A percentile compares a stretch with the other conserved stretches of the same genome.
Conservation (phyloP, 495 filamentous ascomycete species). For the Tuber aestivum region DNA sequence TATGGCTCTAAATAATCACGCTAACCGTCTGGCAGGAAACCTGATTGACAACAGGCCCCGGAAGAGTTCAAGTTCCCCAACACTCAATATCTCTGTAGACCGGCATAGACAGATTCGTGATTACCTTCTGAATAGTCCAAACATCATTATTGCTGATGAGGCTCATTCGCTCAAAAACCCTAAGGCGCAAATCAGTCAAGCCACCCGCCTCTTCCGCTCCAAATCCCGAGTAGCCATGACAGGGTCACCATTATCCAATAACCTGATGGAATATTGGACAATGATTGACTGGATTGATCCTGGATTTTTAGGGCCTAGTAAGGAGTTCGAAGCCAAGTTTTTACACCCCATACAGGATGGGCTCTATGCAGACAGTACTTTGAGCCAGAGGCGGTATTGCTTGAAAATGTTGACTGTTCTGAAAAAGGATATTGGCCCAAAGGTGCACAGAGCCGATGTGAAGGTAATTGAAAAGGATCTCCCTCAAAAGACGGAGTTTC, state of each 20-base stretch:
- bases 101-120: constrained; percentile 46
- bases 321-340: constrained; percentile 64
- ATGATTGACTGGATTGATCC: constrained; percentile 88
- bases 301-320: constrained; percentile 60
- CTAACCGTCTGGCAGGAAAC: constrained; percentile 17
- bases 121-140: constrained; percentile 56
- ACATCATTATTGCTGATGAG: constrained; percentile 81
- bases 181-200: constrained; percentile 48
- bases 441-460: constrained; percentile 69
- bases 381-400: constrained; percentile 51
- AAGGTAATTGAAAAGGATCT: constrained; percentile 59
- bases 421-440: constrained; percentile 65
- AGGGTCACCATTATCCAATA: constrained; percentile 79
- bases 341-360: constrained; percentile 67
- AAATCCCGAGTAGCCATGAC: constrained; percentile 76
- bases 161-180: constrained; percentile 73
- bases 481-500: constrained; percentile 71
- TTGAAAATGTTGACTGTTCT: constrained; percentile 64
- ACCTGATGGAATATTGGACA: constrained; percentile 70
- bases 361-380: constrained; percentile 57
- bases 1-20: neutral
- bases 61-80: constrained; percentile 14
- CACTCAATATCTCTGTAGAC: constrained; percentile 28
- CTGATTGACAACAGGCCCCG: constrained; percentile 45
- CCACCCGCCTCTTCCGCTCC: constrained; percentile 56